Evolutionary conservation across 1,139 yeast species (phyloP), one percentile per base, ranked within the genome.

Genomic region (Tardiomyces digboiensis): DNA sequence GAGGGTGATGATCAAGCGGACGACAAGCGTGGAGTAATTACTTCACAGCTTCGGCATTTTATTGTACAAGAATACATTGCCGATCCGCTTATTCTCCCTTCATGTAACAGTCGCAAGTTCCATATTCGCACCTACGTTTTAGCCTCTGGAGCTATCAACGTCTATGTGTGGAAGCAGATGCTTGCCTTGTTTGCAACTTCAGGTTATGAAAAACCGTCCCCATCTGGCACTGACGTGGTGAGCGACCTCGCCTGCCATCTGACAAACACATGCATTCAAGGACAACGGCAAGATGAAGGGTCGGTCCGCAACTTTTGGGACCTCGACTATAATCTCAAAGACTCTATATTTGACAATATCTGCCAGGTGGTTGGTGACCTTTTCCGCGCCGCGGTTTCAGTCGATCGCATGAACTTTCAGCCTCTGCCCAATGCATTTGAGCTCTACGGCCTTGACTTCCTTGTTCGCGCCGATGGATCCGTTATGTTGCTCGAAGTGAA

Each of bases 191-290:
- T 91, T 66, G 87, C 97, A 2, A 76, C 75, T 8, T 58, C 69
- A 3, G 50, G 70, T 4, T 91, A 78, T 57, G 51, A 54, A 1
- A 26, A 8, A 8, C 19, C 37, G 6, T 29, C 45, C 8, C 44
- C 42, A 13, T 48, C 55, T 4, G 58, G 56, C 3, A 61, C 55
- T 3, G 56, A 53, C 8, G 59, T 59, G 14, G 58, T 55, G 1
- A 46, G 50, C 7, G 71, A 73, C 29, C 71, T 84, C 67, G 65
- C 64, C 0, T 82, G 93, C 2, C 98, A 91, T 60, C 70, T 91
- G 54, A 91, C 98, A 29, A 91, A 91, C 59, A 91, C 98, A 0
- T 91, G 98, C 66, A 67, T 87, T 39, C 97, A 91, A 62, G 78
- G 75, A 19, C 72, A 55, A 45, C 68, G 56, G 41, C 60, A 51